Conservation (phyloP, 2,329 filamentous ascomycete species). For the Aspergillus sp. region DNA sequence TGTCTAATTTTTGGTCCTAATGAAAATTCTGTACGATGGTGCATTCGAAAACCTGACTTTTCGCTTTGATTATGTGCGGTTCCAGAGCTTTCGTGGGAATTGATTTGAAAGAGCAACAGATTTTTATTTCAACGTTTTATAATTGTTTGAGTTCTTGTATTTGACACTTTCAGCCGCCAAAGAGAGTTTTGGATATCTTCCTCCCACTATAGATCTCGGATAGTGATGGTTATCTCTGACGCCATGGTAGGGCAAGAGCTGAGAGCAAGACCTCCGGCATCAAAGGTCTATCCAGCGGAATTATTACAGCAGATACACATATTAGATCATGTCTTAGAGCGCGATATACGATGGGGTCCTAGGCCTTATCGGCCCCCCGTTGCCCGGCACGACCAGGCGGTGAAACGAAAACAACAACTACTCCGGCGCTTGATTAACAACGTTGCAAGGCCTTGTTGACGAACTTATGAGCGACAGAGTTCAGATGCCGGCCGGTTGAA, state of each 20-base stretch:
- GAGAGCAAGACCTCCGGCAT: too few species aligned
- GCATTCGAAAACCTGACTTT: too few species aligned
- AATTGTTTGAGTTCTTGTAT: too few species aligned
- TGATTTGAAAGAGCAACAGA: too few species aligned
- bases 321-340: not conserved
- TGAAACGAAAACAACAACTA: constrained; percentile 2
- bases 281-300: too few species aligned
- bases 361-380: not conserved
- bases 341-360: not conserved
- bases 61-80: too few species aligned
- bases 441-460: too few species aligned
- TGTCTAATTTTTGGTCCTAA: not conserved
- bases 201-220: not conserved
- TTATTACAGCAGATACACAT: not conserved
- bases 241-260: not conserved
- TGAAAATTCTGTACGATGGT: not conserved
- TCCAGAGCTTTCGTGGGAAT: too few species aligned
- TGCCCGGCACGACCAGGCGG: constrained; percentile 13
- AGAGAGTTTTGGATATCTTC: not conserved
- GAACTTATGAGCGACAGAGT: not conserved
- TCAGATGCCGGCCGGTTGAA: too few species aligned
- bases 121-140: too few species aligned
- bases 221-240: not conserved
- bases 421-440: not conserved
- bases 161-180: too few species aligned